These are phyloP conservation scores for Colletotrichum cereale DNA, from an alignment of 2,329 filamentous ascomycete genomes.

Conservation along the genomic window DNA sequence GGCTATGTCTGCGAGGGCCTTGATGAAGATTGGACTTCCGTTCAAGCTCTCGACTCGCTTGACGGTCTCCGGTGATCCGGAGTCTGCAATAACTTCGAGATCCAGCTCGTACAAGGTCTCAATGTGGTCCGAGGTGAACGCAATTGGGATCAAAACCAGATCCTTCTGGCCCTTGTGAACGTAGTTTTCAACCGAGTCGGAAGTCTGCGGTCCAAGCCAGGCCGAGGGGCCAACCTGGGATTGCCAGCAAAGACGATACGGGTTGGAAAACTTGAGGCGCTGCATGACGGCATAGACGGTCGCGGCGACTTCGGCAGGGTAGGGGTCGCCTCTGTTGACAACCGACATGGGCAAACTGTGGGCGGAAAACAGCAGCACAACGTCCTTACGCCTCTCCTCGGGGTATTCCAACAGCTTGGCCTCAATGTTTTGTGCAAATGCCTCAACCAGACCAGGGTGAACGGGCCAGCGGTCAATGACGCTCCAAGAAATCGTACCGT, in stretches of 20 bases:
- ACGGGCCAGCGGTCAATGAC: conserved; percentile 98
- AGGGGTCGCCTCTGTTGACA: conserved; percentile 95
- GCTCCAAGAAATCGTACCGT: conserved; percentile 90
- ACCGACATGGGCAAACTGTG: conserved; percentile 98
- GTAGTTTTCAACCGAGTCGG: conserved; percentile 87
- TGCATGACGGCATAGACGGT: conserved; percentile 98
- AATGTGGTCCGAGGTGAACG: conserved; percentile 99
- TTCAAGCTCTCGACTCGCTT: conserved; percentile 95
- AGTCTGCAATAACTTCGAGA: conserved; percentile 93
- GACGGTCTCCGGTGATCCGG: conserved; percentile 80
- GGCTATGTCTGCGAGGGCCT: conserved; percentile 89
- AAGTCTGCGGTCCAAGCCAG: conserved; percentile 96
- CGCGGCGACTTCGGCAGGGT: conserved; percentile 94
- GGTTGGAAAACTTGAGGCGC: conserved; percentile 86
- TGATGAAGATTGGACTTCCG: conserved; percentile 89
- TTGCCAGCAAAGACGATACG: conserved; percentile 96
- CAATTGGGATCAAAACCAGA: conserved; percentile 91
- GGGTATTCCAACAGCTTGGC: conserved; percentile 87
- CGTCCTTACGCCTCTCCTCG: conserved; percentile 80
- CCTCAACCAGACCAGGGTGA: conserved; percentile 90
- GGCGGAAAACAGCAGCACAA: conserved; percentile 91
- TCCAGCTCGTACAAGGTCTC: conserved; percentile 97
- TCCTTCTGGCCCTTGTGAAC: conserved; percentile 93
- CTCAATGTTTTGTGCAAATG: conserved; percentile 93
- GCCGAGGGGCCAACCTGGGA: conserved; percentile 96